phyloP scores from a whole-genome alignment of 257 asterid species.

The Jacaranda copaia region DNA sequence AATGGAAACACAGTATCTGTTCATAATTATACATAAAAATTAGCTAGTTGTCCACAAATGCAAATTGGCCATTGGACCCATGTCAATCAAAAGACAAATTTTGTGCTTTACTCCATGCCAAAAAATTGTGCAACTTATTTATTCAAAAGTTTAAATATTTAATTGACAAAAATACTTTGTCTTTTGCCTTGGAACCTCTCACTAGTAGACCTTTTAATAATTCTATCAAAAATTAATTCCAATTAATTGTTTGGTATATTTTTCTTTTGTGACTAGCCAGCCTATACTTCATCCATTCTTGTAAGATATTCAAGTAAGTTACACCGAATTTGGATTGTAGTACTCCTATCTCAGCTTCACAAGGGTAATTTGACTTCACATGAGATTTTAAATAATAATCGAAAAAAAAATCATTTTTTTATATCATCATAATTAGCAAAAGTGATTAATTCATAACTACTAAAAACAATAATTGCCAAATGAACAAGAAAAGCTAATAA shows the following conservation, averaged over 20 bases:
- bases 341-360: too few relatives aligned
- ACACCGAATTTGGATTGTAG: too few relatives aligned
- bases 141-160: neutral
- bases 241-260: neutral
- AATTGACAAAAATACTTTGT: neutral
- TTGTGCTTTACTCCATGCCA: neutral
- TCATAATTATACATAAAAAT: neutral
- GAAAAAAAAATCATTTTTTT: too few relatives aligned
- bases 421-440: too few relatives aligned
- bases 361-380: too few relatives aligned
- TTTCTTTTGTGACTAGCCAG: too few relatives aligned
- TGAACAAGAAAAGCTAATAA: too few relatives aligned
- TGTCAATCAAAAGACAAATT: neutral
- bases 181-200: conserved; percentile 7
- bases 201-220: conserved; percentile 15
- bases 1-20: neutral
- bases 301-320: too few relatives aligned
- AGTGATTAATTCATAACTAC: too few relatives aligned
- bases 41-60: neutral
- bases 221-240: neutral
- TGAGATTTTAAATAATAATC: too few relatives aligned
- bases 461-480: too few relatives aligned
- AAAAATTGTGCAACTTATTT: neutral
- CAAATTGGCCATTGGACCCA: neutral
- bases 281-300: too few relatives aligned